Evolutionary conservation across 768 basidiomycete genomes (phyloP).

Genomic region (Candolleomyces efflorescens): DNA sequence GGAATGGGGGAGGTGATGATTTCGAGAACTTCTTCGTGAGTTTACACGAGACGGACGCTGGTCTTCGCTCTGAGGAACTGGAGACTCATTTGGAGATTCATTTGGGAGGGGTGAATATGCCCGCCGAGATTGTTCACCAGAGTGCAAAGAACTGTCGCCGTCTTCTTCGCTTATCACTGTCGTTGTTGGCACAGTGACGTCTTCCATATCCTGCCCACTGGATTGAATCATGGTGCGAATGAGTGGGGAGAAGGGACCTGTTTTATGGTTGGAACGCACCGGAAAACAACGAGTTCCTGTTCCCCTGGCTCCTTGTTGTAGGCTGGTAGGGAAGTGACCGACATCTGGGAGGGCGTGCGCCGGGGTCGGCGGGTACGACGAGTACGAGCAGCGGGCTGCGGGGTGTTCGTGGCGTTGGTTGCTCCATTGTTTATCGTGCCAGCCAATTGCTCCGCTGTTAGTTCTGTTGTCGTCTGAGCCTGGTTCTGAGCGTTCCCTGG

Average conservation of each 20-base stretch:
- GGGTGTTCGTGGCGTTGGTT: slow-evolving; percentile 16
- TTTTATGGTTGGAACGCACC: slow-evolving; percentile 24
- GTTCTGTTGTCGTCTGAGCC: slow-evolving; percentile 17
- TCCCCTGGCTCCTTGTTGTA: slow-evolving; percentile 87
- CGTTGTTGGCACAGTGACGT: slow-evolving; percentile 36
- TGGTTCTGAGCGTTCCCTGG: slow-evolving; percentile 2
- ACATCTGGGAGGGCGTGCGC: slow-evolving; percentile 77
- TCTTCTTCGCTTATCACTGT: slow-evolving; percentile 33
- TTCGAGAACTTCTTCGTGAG: slow-evolving; percentile 18
- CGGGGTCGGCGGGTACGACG: slow-evolving; percentile 37
- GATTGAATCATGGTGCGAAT: not conserved
- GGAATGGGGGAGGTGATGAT: slow-evolving; percentile 26
- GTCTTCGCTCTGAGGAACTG: slow-evolving; percentile 31
- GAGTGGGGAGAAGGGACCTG: not conserved
- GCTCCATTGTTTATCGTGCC: slow-evolving; percentile 34
- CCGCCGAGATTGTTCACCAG: slow-evolving; percentile 29
- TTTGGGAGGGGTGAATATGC: slow-evolving; percentile 36
- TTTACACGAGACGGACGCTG: slow-evolving; percentile 17
- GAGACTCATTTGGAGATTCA: slow-evolving; percentile 27
- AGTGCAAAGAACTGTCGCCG: slow-evolving; percentile 27
- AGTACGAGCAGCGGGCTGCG: slow-evolving; percentile 21
- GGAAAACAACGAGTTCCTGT: slow-evolving; percentile 68
- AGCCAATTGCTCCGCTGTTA: slow-evolving; percentile 58
- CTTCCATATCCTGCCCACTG: slow-evolving; percentile 55
- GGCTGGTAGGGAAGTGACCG: slow-evolving; percentile 69